Evolutionary conservation across 116 monocot genomes (phyloP), one percentile per base, ranked within the genome.

Genomic region (Trichopus zeylanicus): DNA sequence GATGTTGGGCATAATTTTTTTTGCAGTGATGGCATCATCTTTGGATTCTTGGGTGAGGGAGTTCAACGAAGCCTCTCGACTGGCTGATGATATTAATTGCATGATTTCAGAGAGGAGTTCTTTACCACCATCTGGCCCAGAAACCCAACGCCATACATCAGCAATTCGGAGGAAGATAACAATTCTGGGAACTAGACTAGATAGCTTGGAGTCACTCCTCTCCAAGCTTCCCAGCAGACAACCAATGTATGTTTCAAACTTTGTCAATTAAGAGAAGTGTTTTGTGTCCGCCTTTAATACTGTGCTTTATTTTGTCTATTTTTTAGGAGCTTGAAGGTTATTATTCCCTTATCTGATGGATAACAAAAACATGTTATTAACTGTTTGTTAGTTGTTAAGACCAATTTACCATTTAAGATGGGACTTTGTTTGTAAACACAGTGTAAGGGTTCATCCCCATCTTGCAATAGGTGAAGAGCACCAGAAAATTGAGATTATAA

Each of bases 141-240:
- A 87, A 28, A 65, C 69, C 5, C 82, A 80, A 63, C 75, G 83
- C 0, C 78, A 84, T 63, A 28, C 46, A 37, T 86, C 95, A 65
- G 67, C 84, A 1, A 84, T 90, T 42, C 61, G 90, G 52, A 80
- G 90, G 70, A 95, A 90, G 69, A 78, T 87, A 63, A 89, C 86
- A 26, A 90, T 95, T 66, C 90, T 95, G 29, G 68, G 76, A 19
- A 84, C 90, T 24, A 83, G 73, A 65, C 70, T 95, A 16, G 95
- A 95, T 59, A 90, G 60, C 35, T 66, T 90, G 74, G 84, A 80
- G 29, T 73, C 81, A 26, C 48, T 74, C 62, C 62, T 82, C 25
- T 77, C 75, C 1, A 80, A 76, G 58, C 63, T 84, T 78, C 95
- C 90, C 20, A 71, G 65, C 7, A 80, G 67, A 51, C 79, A 85